Evolutionary conservation across 768 basidiomycete genomes (phyloP), one percentile per base, ranked within the genome.

Genomic region (Kwoniella pini): DNA sequence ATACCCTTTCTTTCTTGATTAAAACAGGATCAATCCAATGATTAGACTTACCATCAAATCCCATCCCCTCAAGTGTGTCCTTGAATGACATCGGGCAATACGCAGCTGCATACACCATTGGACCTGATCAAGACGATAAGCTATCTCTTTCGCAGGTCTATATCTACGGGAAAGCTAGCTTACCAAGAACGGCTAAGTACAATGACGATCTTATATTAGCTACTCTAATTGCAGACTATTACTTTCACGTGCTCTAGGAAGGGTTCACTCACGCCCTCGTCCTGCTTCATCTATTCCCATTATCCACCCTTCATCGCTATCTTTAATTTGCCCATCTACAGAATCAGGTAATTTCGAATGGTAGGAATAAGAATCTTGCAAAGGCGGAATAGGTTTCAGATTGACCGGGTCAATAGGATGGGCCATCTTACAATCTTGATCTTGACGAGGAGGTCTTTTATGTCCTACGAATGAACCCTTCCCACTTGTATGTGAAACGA

Each of bases 281-380:
- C 96, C 96, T 0, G 96, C 96, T 77, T 99, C 96, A 77, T 99
- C 96, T n/a, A 99, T 93, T 22, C 96, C 96, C 50, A 99, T 87
- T 49, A 97, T 90, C 80, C 94, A 96, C 0, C 89, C 88, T 55
- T 70, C 65, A 19, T 71, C 67, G 9, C 53, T 58, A 12, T 52
- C 53, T n/a, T 39, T 46, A 15, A 30, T 19, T 13, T 43, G 43
- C 2, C 40, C 45, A 10, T 36, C 28, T 13, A 44, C 21, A n/a
- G 44, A 21, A 1, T 30, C 15, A 24, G 69, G 70, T 2, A 73
- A 63, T 12, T 58, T 56, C 10, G 78, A 79, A 55, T 76, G 70
- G 52, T 69, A 75, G 5, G 64, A 57, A 51, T 75, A 77, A 13
- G 63, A 62, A 39, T 76, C 74, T 11, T 60, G 36, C 43, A 76